Percentiles rank a stretch among this genome's conserved stretches.
These are phyloP conservation scores for Dicorynia guianensis DNA, from an alignment of 306 rosid genomes.

Conservation along the genomic window DNA sequence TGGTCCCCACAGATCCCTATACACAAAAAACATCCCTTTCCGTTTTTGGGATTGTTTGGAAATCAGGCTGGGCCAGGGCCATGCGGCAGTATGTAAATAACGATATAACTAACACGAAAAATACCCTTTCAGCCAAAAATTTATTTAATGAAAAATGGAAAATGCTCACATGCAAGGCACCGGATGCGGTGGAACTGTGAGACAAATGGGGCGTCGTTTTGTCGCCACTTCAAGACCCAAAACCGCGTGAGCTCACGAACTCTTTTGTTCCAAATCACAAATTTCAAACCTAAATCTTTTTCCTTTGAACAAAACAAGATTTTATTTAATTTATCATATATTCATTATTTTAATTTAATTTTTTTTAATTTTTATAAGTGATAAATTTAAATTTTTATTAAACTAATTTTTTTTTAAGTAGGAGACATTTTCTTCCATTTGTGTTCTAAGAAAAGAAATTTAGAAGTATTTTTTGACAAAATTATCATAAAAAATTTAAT, in stretches of 20 bases:
- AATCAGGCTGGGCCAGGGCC: conserved; percentile 13
- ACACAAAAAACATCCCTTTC: conserved; percentile 39
- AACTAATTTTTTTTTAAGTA: no score
- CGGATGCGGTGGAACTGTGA: conserved; percentile 19
- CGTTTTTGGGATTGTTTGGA: background rate
- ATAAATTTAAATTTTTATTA: no score
- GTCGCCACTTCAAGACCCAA: conserved; percentile 50
- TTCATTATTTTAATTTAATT: no score
- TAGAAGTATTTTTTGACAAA: no score
- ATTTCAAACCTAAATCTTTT: background rate
- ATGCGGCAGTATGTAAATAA: conserved; percentile 38
- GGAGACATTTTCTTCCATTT: no score
- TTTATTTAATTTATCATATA: no score
- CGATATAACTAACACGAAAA: conserved; percentile 16
- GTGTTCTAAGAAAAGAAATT: no score
- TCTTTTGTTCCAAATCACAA: background rate
- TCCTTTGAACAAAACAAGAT: background rate
- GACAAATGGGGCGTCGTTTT: conserved; percentile 61
- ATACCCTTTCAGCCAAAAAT: background rate
- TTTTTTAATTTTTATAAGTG: no score
- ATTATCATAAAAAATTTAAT: no score
- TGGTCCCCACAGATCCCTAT: conserved; percentile 49
- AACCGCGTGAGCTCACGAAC: conserved; percentile 58
- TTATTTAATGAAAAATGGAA: no score
- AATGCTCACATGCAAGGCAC: conserved; percentile 47